Evolutionary conservation across 192 early-diverging fungal species (phyloP).

Genomic region (Umbelopsis sp.): DNA sequence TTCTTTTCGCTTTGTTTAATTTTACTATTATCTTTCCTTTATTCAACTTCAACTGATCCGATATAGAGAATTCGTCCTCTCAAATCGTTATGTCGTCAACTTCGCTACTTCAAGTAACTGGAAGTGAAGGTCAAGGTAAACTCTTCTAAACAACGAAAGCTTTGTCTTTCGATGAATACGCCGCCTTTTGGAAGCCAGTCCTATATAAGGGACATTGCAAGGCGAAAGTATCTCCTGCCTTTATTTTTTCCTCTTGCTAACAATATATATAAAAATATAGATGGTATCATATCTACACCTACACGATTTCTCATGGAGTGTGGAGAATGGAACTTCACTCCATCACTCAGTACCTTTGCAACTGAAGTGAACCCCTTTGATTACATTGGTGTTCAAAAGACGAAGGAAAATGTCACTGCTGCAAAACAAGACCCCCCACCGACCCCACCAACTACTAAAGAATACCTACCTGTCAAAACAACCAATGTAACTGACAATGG

Average conservation of each 20-base stretch:
- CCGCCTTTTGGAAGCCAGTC: background rate
- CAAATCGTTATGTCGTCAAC: background rate
- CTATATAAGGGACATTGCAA: constrained; percentile 7
- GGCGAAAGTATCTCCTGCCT: background rate
- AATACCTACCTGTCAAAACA: background rate
- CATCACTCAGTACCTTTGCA: constrained; percentile 11
- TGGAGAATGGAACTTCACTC: constrained; percentile 34
- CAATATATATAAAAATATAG: background rate
- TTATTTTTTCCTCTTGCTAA: background rate
- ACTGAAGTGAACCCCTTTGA: constrained; percentile 35
- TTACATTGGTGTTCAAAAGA: constrained; percentile 9
- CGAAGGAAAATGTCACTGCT: background rate
- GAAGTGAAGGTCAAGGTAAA: constrained; percentile 13
- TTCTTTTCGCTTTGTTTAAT: background rate
- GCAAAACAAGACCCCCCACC: background rate
- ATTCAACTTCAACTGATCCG: background rate
- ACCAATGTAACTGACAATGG: background rate
- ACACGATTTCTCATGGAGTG: constrained; percentile 35
- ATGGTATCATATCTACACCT: constrained; percentile 24
- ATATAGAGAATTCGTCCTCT: background rate
- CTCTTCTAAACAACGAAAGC: background rate
- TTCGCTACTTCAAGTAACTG: background rate
- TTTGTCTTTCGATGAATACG: background rate
- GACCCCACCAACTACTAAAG: background rate
- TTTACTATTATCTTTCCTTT: background rate